Evolutionary conservation across 2,329 filamentous ascomycete species (phyloP), one percentile per base, ranked within the genome.

Genomic region (Neopestalotiopsis sp.): DNA sequence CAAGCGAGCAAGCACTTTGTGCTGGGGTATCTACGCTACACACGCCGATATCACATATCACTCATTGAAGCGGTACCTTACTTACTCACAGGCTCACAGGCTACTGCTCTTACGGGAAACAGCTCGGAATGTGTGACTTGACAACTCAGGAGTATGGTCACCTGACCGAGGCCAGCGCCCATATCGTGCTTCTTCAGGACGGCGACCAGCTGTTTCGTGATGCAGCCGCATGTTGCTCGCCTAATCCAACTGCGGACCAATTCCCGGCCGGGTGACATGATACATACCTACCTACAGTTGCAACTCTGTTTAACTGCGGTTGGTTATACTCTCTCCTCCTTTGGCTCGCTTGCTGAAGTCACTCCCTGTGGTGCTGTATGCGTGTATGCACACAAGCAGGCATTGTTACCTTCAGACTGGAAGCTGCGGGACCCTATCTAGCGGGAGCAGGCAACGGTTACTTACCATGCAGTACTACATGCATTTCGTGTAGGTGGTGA

Each of bases 401-500:
- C 20, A 53, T 49, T 49, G 42, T 13, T 53, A 53, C 45, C 45
- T n/a, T 53, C 17, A n/a, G 45, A 24, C 20, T 53, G 20, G 45
- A 9, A 20, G n/a, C 45, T 53, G 45, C 45, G 17, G 20, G n/a
- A n/a, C 45, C 45, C 45, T n/a, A 38, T 10, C 34, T 38, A 38
- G 6, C 34, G 10, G 34, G 6, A 38, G 34, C 24, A 59, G n/a
- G 32, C 59, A 12, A 34, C 59, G 32, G 32, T 24, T 40, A 40
- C 59, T 38, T 62, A 32, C 32, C n/a, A 62, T 5, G 59, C 59
- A 20, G n/a, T 38, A 38, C 14, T 40, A 62, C 59, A 62, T 30
- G 32, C 59, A 62, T 40, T 40, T 62, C 32, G 34, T 34, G 28
- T 40, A 10, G n/a, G 59, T 24, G 24, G 24, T 20, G 17, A 30